Conservation (phyloP, 345 rosid genomes). For the Syzygium jambos region DNA sequence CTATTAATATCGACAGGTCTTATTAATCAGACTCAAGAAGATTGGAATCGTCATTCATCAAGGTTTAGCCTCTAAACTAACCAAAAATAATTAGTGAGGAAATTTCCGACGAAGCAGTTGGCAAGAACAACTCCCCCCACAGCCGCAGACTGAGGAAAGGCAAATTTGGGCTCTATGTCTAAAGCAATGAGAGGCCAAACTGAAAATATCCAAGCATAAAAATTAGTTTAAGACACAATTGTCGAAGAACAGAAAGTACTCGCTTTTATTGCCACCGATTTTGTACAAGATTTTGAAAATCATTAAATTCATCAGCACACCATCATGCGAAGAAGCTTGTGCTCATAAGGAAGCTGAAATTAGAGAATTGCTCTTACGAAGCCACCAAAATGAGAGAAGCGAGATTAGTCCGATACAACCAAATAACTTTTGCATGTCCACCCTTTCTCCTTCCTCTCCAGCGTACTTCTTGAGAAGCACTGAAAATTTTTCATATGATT, state of each 20-base stretch:
- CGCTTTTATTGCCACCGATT: not conserved
- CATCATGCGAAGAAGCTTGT: no score
- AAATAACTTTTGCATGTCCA: conserved; percentile 35
- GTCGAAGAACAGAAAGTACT: no score
- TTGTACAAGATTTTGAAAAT: no score
- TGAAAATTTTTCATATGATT: not conserved
- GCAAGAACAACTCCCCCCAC: conserved; percentile 12
- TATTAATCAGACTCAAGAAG: not conserved
- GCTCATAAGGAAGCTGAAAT: not conserved
- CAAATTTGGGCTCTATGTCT: conserved; percentile 32
- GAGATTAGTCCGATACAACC: conserved; percentile 33
- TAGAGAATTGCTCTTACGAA: conserved; percentile 7
- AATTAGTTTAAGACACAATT: no score
- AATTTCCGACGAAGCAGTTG: conserved; percentile 30
- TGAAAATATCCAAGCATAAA: not conserved
- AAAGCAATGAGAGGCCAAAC: conserved; percentile 35
- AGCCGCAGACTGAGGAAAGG: conserved; percentile 20
- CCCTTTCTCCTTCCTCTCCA: conserved; percentile 24
- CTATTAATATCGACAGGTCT: conserved; percentile 1
- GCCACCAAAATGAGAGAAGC: conserved; percentile 30
- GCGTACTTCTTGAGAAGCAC: conserved; percentile 9
- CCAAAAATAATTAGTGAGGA: conserved; percentile 32
- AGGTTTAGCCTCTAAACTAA: not conserved
- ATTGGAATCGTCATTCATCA: not conserved
- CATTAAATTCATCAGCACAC: no score